Conservation (phyloP, 345 rosid species). For the Pugionium cornutum region DNA sequence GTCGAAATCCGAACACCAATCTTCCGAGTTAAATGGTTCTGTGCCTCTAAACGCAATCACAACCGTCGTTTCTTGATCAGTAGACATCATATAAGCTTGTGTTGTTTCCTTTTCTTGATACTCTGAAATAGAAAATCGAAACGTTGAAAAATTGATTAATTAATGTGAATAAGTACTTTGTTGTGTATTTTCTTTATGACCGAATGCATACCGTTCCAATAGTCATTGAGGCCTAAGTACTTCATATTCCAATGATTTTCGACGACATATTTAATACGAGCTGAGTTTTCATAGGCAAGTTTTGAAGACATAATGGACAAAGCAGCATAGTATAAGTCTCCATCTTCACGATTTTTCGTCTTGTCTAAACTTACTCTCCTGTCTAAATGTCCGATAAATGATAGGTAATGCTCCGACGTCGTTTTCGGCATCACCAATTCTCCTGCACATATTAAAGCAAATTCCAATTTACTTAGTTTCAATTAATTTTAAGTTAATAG, state of each 20-base stretch:
- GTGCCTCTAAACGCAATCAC: conserved; percentile 74
- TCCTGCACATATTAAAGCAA: conserved; percentile 36
- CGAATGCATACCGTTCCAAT: conserved; percentile 62
- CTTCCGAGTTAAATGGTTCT: conserved; percentile 60
- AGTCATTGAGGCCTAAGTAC: conserved; percentile 54
- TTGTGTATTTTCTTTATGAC: neutral
- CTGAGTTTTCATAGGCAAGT: conserved; percentile 63
- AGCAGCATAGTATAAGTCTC: conserved; percentile 46
- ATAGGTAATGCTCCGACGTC: conserved; percentile 46
- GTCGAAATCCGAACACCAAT: conserved; percentile 73
- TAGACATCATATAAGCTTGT: conserved; percentile 54
- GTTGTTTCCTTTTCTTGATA: conserved; percentile 62
- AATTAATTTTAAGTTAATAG: no score
- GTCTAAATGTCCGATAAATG: conserved; percentile 53
- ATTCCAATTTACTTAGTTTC: no score
- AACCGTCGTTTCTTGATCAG: conserved; percentile 48
- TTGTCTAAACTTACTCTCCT: conserved; percentile 50
- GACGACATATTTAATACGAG: conserved; percentile 47
- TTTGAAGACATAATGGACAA: conserved; percentile 72
- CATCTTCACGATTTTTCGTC: conserved; percentile 44
- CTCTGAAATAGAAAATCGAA: conserved; percentile 31
- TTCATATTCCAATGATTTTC: conserved; percentile 67
- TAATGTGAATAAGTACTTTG: neutral
- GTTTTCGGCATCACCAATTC: conserved; percentile 47
- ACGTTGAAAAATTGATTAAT: neutral